Conservation (phyloP, 805 yeast species). For the Yarrowia keelungensis region DNA sequence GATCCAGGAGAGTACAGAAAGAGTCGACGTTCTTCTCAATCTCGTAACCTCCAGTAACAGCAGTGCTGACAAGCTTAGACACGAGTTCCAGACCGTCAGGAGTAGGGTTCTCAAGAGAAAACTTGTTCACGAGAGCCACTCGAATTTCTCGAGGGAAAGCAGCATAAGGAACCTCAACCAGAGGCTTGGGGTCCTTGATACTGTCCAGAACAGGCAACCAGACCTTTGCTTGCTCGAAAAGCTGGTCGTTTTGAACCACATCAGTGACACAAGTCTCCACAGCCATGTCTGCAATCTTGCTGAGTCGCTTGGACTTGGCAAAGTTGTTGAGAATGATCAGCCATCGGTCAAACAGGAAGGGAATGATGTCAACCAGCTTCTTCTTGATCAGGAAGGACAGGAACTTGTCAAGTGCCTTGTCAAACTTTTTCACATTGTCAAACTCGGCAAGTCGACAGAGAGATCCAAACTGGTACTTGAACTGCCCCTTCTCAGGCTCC, state of each 20-base stretch:
- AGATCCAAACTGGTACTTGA: slow-evolving; percentile 18
- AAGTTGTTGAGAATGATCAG: slow-evolving; percentile 8
- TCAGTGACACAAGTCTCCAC: background rate
- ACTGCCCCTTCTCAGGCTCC: slow-evolving; percentile 9
- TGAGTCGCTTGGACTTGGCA: slow-evolving; percentile 22
- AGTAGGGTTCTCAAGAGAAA: slow-evolving; percentile 2
- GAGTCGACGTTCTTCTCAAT: slow-evolving; percentile 29
- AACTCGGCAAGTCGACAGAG: slow-evolving; percentile 32
- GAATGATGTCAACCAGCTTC: background rate
- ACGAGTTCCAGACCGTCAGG: slow-evolving; percentile 22
- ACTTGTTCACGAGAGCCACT: slow-evolving; percentile 12
- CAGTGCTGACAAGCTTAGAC: slow-evolving; percentile 7
- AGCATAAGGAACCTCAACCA: slow-evolving; percentile 3
- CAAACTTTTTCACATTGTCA: slow-evolving; percentile 19
- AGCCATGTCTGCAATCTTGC: slow-evolving; percentile 16
- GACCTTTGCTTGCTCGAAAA: slow-evolving; percentile 14
- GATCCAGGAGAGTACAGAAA: slow-evolving; percentile 22
- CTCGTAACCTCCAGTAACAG: background rate
- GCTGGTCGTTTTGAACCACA: slow-evolving; percentile 21
- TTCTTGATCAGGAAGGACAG: slow-evolving; percentile 13
- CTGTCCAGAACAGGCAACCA: slow-evolving; percentile 19
- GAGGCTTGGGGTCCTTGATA: slow-evolving; percentile 18
- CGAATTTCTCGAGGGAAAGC: slow-evolving; percentile 28
- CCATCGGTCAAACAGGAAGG: slow-evolving; percentile 34
- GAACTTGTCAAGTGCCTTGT: slow-evolving; percentile 18